Evolutionary conservation across 148 eudicot species (phyloP), one percentile per base, ranked within the genome.

Genomic region (Camellia japonica): DNA sequence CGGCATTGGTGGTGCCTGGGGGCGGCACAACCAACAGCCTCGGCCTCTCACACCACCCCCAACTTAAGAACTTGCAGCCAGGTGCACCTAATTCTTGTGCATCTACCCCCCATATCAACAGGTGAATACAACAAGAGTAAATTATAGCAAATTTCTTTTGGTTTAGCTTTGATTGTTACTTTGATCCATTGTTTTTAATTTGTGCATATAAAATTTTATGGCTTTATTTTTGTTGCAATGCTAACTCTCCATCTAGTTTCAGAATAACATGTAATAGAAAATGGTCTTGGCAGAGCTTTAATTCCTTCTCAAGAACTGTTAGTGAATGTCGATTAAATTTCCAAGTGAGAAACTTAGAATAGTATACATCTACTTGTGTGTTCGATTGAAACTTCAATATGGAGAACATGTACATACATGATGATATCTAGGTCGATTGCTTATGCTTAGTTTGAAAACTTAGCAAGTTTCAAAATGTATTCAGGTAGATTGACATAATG

Each of bases 11-110:
- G 78, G 86, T 51, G 61, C 41, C 87, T 6, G 75, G 75, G 18
- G 82, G 76, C 41, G 77, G 86, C 73, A 54, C 81, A 69, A 73
- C 86, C 81, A 86, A 77, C 79, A 63, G 73, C 73, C 62, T 83
- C 23, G 68, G 80, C 77, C 79, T 81, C 74, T 73, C 83, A 7
- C 74, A 80, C 68, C 83, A 85, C 76, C 80, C 87, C 12, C 87
- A 81, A 60, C 66, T 78, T 58, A 81, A 81, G 78, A 83, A 80
- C 85, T 72, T 76, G 79, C 90, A 87, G 78, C 79, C 76, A 76
- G 13, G 73, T 81, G 77, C 80, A 56, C 55, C 84, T 46, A 83
- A 83, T 77, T 70, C 80, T 9, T 44, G 76, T 64, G 73, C 79
- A 65, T 74, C 80, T 18, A 77, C 87, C 8, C 82, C 85, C 51